Evolutionary conservation across 495 filamentous ascomycete species (phyloP), one percentile per base, ranked within the genome.

Genomic region (Aspergillus bertholletiae): DNA sequence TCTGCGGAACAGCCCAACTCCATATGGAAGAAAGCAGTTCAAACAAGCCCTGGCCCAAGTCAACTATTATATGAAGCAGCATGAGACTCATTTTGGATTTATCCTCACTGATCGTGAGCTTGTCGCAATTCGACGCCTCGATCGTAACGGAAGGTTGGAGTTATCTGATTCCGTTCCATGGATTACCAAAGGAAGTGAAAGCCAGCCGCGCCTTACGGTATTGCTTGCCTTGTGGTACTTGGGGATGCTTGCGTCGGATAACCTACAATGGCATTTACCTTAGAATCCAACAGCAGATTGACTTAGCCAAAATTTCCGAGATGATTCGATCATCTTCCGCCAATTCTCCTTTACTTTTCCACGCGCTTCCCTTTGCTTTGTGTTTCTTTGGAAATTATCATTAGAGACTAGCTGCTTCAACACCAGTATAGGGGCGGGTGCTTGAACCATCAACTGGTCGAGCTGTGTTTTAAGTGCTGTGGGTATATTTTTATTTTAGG

Each of bases 11-110:
- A 44, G 40, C 37, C 48, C n/a, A 37, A 32, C 24, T 26, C 26
- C 41, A 28, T 45, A 7, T 17, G 17, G 5, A 4, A 4, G 26
- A 28, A 28, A 5, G 26, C 26, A 49, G 13, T 49, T 27, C n/a
- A 9, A 17, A 5, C 46, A 49, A 17, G 46, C 26, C 5, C 26
- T 49, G 5, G 20, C 20, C 26, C 46, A 49, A 27, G 26, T 49
- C 9, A 30, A 49, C n/a, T 49, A 11, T 8, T 49, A 49, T 23
- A 49, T 49, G 46, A 49, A 49, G 18, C 46, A 49, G 26, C 46
- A 49, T 34, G 6, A 27, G 6, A 9, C 46, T 9, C 26, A 27
- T 15, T 49, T 34, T 13, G 46, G 46, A 5, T 49, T 49, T 20
- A 2, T 49, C 2, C 26, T 49, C n/a, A 49, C 46, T 18, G 46